Evolutionary conservation across 2,329 filamentous ascomycete species (phyloP).

Genomic region (Clarireedia hainanense): DNA sequence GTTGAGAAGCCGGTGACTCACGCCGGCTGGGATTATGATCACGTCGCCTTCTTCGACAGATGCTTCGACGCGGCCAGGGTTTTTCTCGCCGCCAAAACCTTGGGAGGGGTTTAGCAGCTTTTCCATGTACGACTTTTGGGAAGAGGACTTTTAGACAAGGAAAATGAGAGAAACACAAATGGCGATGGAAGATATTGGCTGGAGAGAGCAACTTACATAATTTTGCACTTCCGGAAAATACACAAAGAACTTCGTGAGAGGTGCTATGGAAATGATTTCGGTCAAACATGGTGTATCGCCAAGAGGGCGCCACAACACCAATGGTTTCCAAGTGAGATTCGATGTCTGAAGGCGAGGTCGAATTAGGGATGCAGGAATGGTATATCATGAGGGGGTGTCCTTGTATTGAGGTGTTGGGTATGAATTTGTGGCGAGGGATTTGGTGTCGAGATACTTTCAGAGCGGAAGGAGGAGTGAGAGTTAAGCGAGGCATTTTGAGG

Average conservation of each 20-base stretch:
- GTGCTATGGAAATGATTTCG: conserved; percentile 45
- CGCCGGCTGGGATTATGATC: conserved; percentile 57
- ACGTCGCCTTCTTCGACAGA: conserved; percentile 52
- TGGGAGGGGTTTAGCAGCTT: neutral
- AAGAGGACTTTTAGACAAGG: too few relatives aligned
- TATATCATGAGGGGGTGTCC: conserved; percentile 55
- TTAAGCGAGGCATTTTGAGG: conserved; percentile 31
- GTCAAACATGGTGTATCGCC: conserved; percentile 61
- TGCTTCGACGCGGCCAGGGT: conserved; percentile 47
- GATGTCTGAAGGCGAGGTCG: conserved; percentile 40
- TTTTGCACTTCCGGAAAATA: conserved; percentile 48
- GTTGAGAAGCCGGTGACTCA: conserved; percentile 54
- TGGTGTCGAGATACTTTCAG: conserved; percentile 43
- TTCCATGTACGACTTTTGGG: neutral
- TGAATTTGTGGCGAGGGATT: conserved; percentile 47
- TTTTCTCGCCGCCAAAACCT: conserved; percentile 55
- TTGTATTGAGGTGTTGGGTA: conserved; percentile 59
- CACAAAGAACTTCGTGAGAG: conserved; percentile 56
- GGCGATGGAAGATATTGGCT: neutral
- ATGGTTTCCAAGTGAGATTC: conserved; percentile 46
- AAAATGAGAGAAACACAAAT: too few relatives aligned
- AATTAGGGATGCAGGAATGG: conserved; percentile 46
- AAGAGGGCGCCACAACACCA: conserved; percentile 53
- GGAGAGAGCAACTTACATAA: conserved; percentile 36
- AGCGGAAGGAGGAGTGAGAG: conserved; percentile 36